A percentile compares a stretch with the other conserved stretches of the same genome.
phyloP scores from a whole-genome alignment of 352 stramenopile species.

The Globisporangium carolinianum region DNA sequence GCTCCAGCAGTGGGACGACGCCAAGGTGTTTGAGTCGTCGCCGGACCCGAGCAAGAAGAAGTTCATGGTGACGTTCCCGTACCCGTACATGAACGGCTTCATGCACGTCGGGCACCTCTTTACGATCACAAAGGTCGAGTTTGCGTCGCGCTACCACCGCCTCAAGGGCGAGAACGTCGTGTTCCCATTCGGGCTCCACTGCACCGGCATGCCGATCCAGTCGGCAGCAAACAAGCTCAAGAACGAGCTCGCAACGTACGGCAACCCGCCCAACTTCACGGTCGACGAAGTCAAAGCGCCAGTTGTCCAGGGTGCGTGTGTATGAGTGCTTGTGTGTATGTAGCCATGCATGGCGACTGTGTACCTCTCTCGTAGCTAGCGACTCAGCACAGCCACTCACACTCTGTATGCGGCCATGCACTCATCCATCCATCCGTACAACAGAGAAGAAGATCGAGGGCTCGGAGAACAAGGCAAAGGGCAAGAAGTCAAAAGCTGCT shows the following conservation, averaged over 20 bases:
- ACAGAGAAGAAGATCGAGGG: constrained; percentile 73
- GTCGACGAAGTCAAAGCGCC: constrained; percentile 34
- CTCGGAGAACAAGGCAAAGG: constrained; percentile 85
- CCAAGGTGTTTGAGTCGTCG: constrained; percentile 88
- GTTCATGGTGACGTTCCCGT: constrained; percentile 99
- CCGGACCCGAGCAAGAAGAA: constrained; percentile 83
- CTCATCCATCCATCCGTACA: constrained; percentile 5
- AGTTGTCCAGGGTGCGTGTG: constrained; percentile 16
- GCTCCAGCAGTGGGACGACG: constrained; percentile 84
- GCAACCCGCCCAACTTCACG: constrained; percentile 92
- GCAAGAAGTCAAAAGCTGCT: constrained; percentile 98
- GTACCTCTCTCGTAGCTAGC: no score
- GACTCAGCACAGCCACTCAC: no score
- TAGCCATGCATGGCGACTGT: not conserved
- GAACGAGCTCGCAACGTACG: constrained; percentile 93
- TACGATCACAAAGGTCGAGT: constrained; percentile 98
- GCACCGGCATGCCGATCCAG: constrained; percentile 99
- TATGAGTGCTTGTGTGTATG: not conserved
- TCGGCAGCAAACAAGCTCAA: constrained; percentile 99
- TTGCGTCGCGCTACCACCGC: constrained; percentile 89
- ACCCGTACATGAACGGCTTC: constrained; percentile 99
- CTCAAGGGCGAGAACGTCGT: constrained; percentile 98
- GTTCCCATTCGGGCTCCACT: constrained; percentile 99
- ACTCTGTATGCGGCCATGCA: not conserved
- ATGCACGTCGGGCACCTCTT: constrained; percentile 98